These are phyloP conservation scores for Leishmania major DNA, from an alignment of 208 protist genomes.

Conservation along the genomic window DNA sequence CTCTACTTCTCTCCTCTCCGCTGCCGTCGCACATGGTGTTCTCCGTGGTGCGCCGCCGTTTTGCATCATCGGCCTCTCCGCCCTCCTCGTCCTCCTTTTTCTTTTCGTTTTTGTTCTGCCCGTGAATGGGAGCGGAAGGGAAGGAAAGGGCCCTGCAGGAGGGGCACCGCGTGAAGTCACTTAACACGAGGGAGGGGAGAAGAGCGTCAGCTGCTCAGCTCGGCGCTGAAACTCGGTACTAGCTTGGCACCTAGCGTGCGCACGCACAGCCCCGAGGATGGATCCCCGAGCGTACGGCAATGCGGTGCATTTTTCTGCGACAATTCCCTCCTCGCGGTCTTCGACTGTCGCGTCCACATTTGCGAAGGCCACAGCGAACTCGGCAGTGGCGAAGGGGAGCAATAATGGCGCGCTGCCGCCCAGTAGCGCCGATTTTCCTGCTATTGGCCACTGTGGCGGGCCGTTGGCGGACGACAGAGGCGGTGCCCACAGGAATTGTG, in stretches of 20 bases:
- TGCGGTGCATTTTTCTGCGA: neutral
- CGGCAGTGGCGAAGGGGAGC: neutral
- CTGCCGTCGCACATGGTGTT: neutral
- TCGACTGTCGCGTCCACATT: neutral
- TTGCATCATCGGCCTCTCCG: neutral
- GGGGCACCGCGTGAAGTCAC: neutral
- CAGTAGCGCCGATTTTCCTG: neutral
- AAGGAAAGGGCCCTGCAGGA: neutral
- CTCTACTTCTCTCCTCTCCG: neutral
- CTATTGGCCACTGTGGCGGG: neutral
- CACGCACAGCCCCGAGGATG: neutral
- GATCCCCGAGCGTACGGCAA: neutral
- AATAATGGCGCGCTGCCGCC: neutral
- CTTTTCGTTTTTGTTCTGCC: neutral
- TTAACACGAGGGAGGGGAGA: neutral
- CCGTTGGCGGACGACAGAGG: neutral
- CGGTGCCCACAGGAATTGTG: neutral
- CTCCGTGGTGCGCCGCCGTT: neutral
- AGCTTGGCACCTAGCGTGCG: neutral
- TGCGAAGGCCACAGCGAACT: neutral
- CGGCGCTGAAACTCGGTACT: neutral
- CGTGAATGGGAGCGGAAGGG: neutral
- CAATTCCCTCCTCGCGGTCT: neutral
- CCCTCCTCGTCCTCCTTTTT: no score
- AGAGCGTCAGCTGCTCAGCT: neutral